phyloP scores from a whole-genome alignment of 2,329 filamentous ascomycete species.

The Aureobasidium leucospermi region DNA sequence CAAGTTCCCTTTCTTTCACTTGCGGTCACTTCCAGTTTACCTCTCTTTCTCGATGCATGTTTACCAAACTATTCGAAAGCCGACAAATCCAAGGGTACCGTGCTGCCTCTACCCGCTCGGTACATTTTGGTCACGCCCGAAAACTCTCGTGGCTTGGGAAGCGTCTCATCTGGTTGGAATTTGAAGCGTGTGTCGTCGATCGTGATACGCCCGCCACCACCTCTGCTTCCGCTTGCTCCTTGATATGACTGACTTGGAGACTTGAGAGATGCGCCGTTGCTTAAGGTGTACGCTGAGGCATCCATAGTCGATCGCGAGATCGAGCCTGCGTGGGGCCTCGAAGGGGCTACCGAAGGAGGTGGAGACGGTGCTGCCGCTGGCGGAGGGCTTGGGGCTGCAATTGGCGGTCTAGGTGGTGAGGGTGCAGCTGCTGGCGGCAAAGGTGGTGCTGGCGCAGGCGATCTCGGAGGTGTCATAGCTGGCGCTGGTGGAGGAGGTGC shows the following conservation, averaged over 20 bases:
- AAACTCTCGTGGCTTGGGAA: slow-evolving; percentile 82
- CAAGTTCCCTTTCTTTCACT: neutral
- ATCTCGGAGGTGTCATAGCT: slow-evolving; percentile 68
- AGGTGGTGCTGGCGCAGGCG: slow-evolving; percentile 59
- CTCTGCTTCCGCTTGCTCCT: neutral
- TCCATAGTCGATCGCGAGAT: slow-evolving; percentile 18
- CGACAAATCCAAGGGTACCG: slow-evolving; percentile 79
- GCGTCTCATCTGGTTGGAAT: slow-evolving; percentile 72
- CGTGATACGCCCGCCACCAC: slow-evolving; percentile 29
- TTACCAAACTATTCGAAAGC: slow-evolving; percentile 39
- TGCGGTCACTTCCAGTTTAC: neutral
- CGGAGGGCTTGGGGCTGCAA: slow-evolving; percentile 31
- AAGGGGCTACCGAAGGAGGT: slow-evolving; percentile 26
- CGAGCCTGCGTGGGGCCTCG: slow-evolving; percentile 14
- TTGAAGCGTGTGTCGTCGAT: slow-evolving; percentile 78
- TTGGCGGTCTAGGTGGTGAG: slow-evolving; percentile 58
- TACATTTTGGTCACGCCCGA: slow-evolving; percentile 69
- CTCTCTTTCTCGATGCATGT: neutral
- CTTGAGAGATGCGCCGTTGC: slow-evolving; percentile 29
- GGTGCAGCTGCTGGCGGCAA: slow-evolving; percentile 44
- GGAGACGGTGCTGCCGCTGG: slow-evolving; percentile 29
- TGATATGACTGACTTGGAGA: slow-evolving; percentile 13
- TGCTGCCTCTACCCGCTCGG: slow-evolving; percentile 84
- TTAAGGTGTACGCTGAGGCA: slow-evolving; percentile 29
- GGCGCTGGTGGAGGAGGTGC: slow-evolving; percentile 48